phyloP scores from a whole-genome alignment of 345 rosid species.

The Aquilaria sinensis region DNA sequence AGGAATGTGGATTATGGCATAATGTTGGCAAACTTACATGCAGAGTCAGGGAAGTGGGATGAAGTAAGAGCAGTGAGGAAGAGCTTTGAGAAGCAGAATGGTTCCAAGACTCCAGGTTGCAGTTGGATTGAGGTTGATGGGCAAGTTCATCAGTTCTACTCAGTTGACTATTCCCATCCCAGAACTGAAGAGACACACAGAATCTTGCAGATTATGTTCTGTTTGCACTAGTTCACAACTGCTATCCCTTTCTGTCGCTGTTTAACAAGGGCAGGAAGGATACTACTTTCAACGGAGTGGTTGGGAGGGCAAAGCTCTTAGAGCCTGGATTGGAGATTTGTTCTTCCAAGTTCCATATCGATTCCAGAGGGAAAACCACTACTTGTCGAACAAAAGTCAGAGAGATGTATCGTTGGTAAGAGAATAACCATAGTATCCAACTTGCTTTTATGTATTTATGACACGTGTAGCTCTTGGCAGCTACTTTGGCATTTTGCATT shows the following conservation, averaged over 20 bases:
- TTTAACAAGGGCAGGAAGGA: no score
- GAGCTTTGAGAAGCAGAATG: slow-evolving; percentile 48
- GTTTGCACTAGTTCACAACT: slow-evolving; percentile 7
- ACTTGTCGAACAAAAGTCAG: no score
- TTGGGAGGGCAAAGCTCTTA: no score
- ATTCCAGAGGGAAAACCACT: no score
- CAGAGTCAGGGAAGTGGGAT: slow-evolving; percentile 71
- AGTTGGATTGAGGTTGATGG: slow-evolving; percentile 81
- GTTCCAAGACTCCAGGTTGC: slow-evolving; percentile 74
- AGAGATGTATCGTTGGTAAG: no score
- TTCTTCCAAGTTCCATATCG: no score
- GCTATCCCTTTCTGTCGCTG: not conserved
- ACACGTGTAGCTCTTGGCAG: no score
- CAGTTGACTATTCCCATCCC: slow-evolving; percentile 54
- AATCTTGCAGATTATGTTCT: slow-evolving; percentile 34
- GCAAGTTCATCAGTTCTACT: slow-evolving; percentile 59
- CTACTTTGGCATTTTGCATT: no score
- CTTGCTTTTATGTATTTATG: no score
- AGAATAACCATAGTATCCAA: no score
- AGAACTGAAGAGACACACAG: slow-evolving; percentile 43
- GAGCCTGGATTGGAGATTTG: no score
- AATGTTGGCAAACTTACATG: slow-evolving; percentile 76
- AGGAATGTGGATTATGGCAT: slow-evolving; percentile 61
- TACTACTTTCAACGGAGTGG: no score
- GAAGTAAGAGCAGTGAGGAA: slow-evolving; percentile 58